Evolutionary conservation across 2,329 filamentous ascomycete genomes (phyloP), one percentile per base, ranked within the genome.

Genomic region (Alternaria sp.): DNA sequence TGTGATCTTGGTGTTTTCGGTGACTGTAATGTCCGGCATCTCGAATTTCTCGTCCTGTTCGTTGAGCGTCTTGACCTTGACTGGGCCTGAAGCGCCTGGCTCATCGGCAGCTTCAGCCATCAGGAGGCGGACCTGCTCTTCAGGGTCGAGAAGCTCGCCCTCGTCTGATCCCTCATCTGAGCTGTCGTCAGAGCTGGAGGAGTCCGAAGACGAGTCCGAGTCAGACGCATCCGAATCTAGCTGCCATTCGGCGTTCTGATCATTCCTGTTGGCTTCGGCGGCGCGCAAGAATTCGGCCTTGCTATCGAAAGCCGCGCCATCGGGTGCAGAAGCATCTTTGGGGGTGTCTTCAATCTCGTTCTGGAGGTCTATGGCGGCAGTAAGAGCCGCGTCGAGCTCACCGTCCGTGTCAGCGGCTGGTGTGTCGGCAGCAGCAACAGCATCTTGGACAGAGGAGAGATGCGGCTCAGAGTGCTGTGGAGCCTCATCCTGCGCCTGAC

Each of bases 51-150:
- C 78, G 25, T 83, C 81, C n/a, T 79, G 71, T 77, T 99, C 95
- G 77, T 98, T 97, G 75, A 92, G 90, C 1, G 93, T 97, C 60
- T 91, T 88, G 45, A 96, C 80, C 45, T 87, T 85, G 53, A 80
- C 78, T 50, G 84, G 85, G 25, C 82, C 82, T 16, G 87, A 86
- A 12, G 86, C 87, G 68, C 93, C 93, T 54, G 94, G 91, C 57
- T 95, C 93, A 2, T 91, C 93, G 2, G 89, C 92, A 32, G 85
- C 89, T 65, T 94, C 93, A 44, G 87, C 91, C 92, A 98, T 96
- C 22, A 98, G 83, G 50, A 97, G 88, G 34, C 90, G 89, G 1
- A 92, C 93, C 59, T 92, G 90, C 75, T 97, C 93, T 71, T 94
- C 92, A 2, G 93, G 87, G 55, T 90, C 90, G 1, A 97, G 83